A percentile compares a stretch with the other conserved stretches of the same genome.
Conservation (phyloP, 257 asterid species). For the Echites panduratus region DNA sequence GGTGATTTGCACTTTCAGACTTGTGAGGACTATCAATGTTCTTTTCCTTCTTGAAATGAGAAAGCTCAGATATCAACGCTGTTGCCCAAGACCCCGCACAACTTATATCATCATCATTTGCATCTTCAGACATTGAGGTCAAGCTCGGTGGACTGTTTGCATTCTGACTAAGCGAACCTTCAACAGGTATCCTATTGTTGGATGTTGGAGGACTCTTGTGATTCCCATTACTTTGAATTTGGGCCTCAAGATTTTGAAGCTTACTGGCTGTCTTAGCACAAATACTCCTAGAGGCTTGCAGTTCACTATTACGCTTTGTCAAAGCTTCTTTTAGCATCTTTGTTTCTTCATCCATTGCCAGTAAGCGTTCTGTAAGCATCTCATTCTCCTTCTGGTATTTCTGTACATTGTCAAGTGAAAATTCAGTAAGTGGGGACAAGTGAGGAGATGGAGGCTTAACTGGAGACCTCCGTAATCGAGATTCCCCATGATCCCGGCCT, state of each 20-base stretch:
- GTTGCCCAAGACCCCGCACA: constrained; percentile 80
- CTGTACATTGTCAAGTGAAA: constrained; percentile 56
- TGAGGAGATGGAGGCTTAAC: constrained; percentile 67
- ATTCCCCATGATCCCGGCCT: constrained; percentile 75
- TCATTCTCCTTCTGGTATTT: constrained; percentile 66
- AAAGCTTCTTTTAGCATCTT: constrained; percentile 91
- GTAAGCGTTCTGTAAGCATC: constrained; percentile 64
- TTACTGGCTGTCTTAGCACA: constrained; percentile 75
- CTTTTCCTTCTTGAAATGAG: constrained; percentile 68
- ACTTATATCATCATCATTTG: constrained; percentile 63
- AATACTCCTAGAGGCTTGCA: constrained; percentile 66
- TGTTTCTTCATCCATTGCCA: constrained; percentile 92
- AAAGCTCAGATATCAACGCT: constrained; percentile 44
- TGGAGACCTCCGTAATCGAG: constrained; percentile 68
- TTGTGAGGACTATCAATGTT: constrained; percentile 48
- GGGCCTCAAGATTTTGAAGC: constrained; percentile 72
- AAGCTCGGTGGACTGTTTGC: constrained; percentile 55
- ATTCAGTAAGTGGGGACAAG: constrained; percentile 49
- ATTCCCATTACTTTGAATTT: constrained; percentile 51
- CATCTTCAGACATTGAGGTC: constrained; percentile 76
- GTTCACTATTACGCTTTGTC: constrained; percentile 83
- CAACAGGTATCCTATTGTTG: constrained; percentile 29
- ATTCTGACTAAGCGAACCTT: constrained; percentile 33
- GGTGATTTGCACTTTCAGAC: constrained; percentile 54
- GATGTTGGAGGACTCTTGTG: constrained; percentile 40